Conservation (phyloP, 148 eudicot genomes). For the Vaccinium darrowii region DNA sequence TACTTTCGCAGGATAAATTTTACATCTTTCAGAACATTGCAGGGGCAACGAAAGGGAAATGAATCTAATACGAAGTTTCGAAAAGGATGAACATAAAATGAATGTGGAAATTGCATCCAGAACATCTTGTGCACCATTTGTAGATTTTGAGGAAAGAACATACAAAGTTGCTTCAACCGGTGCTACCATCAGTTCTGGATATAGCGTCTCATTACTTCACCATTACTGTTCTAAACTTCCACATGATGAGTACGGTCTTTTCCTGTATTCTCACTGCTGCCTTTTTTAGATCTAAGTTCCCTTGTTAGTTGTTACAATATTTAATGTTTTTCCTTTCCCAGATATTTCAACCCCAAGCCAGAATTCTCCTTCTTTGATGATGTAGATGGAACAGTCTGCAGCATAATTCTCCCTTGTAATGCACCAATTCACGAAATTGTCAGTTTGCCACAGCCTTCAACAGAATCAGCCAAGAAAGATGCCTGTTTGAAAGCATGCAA, state of each 20-base stretch:
- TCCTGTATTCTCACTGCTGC: background rate
- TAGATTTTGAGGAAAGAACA: slow-evolving; percentile 45
- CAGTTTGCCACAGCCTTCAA: slow-evolving; percentile 66
- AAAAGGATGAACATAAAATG: slow-evolving; percentile 69
- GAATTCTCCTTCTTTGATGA: slow-evolving; percentile 58
- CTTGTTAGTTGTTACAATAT: background rate
- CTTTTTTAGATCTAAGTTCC: background rate
- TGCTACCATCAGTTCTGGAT: slow-evolving; percentile 82
- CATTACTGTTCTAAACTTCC: slow-evolving; percentile 95
- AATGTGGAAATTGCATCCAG: slow-evolving; percentile 64
- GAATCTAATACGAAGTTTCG: slow-evolving; percentile 54
- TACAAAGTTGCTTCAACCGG: slow-evolving; percentile 81
- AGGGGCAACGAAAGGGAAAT: slow-evolving; percentile 71
- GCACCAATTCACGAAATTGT: slow-evolving; percentile 71
- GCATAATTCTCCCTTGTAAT: slow-evolving; percentile 78
- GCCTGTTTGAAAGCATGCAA: slow-evolving; percentile 93
- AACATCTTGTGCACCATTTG: slow-evolving; percentile 30
- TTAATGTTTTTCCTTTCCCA: slow-evolving; percentile 27
- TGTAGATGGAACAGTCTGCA: slow-evolving; percentile 69
- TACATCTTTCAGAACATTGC: slow-evolving; percentile 26
- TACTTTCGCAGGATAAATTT: background rate
- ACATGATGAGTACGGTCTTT: slow-evolving; percentile 80
- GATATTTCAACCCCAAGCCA: slow-evolving; percentile 81
- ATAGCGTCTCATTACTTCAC: slow-evolving; percentile 67
- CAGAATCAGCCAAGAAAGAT: slow-evolving; percentile 80